phyloP scores from a whole-genome alignment of 2,329 filamentous ascomycete genomes.

The Parafenestella ontariensis region DNA sequence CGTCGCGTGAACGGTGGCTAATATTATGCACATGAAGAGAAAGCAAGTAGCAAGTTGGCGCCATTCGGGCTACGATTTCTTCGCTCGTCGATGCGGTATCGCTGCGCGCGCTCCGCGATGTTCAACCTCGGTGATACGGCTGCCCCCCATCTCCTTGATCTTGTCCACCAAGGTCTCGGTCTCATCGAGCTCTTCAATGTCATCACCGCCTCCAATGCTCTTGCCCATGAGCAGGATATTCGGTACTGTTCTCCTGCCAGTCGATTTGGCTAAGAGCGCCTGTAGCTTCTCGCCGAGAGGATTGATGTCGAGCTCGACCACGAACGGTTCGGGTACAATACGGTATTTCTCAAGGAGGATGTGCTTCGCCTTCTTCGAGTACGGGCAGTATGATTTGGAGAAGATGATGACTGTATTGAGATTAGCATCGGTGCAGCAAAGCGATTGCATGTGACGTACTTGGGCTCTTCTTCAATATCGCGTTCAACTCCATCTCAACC shows the following conservation, averaged over 20 bases:
- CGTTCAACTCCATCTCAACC: slow-evolving; percentile 74
- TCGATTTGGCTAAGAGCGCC: slow-evolving; percentile 72
- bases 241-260: slow-evolving; percentile 84
- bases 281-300: slow-evolving; percentile 77
- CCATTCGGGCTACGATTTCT: slow-evolving; percentile 2
- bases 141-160: slow-evolving; percentile 76
- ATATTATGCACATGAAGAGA: slow-evolving; percentile 4
- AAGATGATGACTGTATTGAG: slow-evolving; percentile 80
- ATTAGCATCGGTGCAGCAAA: slow-evolving; percentile 15
- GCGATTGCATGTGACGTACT: slow-evolving; percentile 60
- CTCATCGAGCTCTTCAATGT: slow-evolving; percentile 72
- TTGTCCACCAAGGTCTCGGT: slow-evolving; percentile 72
- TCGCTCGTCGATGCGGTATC: slow-evolving; percentile 12
- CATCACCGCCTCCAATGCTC: slow-evolving; percentile 90
- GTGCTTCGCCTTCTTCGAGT: slow-evolving; percentile 82
- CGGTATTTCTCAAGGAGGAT: slow-evolving; percentile 84
- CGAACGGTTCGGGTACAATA: slow-evolving; percentile 81
- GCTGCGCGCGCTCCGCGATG: slow-evolving; percentile 19
- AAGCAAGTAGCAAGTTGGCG: not conserved
- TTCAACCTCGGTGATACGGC: slow-evolving; percentile 59
- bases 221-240: slow-evolving; percentile 89
- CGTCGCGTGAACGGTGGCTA: not conserved
- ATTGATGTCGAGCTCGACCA: slow-evolving; percentile 90
- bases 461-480: slow-evolving; percentile 82
- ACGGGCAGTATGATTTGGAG: slow-evolving; percentile 91